Conservation (phyloP, 2,329 filamentous ascomycete genomes). For the Aspergillus luchuensis region DNA sequence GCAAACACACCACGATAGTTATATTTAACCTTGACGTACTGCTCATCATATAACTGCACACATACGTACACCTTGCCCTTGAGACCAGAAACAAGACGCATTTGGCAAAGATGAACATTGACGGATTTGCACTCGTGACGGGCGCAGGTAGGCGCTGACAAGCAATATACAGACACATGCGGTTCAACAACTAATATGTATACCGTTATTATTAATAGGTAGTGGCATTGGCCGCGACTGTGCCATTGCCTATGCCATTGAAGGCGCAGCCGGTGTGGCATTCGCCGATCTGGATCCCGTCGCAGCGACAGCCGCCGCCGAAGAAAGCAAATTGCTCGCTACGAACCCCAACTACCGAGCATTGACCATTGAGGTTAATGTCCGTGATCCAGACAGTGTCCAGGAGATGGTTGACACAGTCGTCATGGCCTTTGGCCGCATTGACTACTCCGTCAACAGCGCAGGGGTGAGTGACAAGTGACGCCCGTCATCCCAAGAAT, state of each 20-base stretch:
- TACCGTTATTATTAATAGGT: neutral
- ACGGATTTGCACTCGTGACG: conserved; percentile 16
- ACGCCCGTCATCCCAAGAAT: no score
- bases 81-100: neutral
- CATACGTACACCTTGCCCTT: no score
- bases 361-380: conserved; percentile 29
- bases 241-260: conserved; percentile 22
- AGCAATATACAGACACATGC: no score
- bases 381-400: conserved; percentile 23
- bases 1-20: no score
- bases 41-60: no score
- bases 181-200: no score
- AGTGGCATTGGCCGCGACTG: conserved; percentile 16
- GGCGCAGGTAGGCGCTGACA: conserved; percentile 13
- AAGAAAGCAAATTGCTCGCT: conserved; percentile 9
- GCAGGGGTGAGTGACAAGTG: conserved; percentile 19
- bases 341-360: conserved; percentile 26
- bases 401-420: conserved; percentile 26
- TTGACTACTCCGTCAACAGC: conserved; percentile 31
- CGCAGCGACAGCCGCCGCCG: conserved; percentile 15
- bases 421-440: conserved; percentile 24
- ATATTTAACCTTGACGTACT: no score
- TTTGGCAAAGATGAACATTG: neutral
- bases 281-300: conserved; percentile 29
- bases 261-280: conserved; percentile 23